Conservation (phyloP, 1,284 basidiomycete genomes). For the Leucoagaricus sp. region DNA sequence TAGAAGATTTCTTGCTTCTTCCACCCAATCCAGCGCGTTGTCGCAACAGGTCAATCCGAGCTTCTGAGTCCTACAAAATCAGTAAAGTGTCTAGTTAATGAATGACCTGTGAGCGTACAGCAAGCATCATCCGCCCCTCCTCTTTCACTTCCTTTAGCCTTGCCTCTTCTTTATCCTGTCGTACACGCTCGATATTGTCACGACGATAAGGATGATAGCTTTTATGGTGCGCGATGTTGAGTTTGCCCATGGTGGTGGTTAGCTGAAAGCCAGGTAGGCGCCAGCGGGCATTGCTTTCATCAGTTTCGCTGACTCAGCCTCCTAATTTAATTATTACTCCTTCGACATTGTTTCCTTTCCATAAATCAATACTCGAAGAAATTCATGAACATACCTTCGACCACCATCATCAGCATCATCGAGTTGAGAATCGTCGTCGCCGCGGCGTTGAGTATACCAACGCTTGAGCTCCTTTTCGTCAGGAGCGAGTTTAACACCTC, state of each 20-base stretch:
- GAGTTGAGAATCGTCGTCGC: slow-evolving; percentile 25
- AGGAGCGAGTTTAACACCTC: slow-evolving; percentile 71
- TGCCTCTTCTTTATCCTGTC: slow-evolving; percentile 82
- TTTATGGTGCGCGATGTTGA: slow-evolving; percentile 89
- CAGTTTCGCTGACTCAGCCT: not conserved
- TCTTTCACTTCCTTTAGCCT: slow-evolving; percentile 60
- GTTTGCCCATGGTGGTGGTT: slow-evolving; percentile 65
- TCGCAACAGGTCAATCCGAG: slow-evolving; percentile 67
- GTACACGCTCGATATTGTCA: slow-evolving; percentile 82
- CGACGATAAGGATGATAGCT: slow-evolving; percentile 85
- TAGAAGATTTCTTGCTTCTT: slow-evolving; percentile 40
- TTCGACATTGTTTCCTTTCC: slow-evolving; percentile 49
- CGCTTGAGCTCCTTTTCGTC: slow-evolving; percentile 73
- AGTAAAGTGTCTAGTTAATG: not conserved
- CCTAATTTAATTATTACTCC: not conserved
- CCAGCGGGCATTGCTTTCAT: not conserved
- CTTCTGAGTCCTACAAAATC: slow-evolving; percentile 68
- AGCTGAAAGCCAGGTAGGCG: not conserved
- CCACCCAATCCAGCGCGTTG: slow-evolving; percentile 50
- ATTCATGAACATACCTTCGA: slow-evolving; percentile 57
- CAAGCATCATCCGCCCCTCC: slow-evolving; percentile 71
- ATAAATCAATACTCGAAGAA: slow-evolving; percentile 62
- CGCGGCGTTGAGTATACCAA: slow-evolving; percentile 61
- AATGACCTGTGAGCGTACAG: slow-evolving; percentile 45
- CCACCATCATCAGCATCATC: slow-evolving; percentile 37